Evolutionary conservation across 306 rosid genomes (phyloP), one percentile per base, ranked within the genome.

Genomic region (Lotus japonicus): DNA sequence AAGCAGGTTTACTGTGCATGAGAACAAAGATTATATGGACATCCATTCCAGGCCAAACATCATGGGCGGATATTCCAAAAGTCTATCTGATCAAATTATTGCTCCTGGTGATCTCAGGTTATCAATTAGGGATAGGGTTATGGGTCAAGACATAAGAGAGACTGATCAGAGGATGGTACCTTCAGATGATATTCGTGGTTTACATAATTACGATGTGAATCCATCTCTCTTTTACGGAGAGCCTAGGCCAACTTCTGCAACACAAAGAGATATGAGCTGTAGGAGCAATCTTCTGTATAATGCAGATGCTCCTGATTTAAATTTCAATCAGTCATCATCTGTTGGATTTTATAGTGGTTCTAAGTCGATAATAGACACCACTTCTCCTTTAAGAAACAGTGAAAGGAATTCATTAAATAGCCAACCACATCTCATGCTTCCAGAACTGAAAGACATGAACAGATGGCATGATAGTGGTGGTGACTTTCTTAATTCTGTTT

Each of bases 241-340:
- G 14, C 71, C 76, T 55, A 31, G 36, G 7, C 7, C 36, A 31
- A 31, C 79, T 26, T 19, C 51, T 69, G 51, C 60, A 51, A 55
- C 77, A 65, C 77, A 10, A 56, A 57, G 82, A 68, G 79, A 71
- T 71, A 63, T 13, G 3, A 48, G 55, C 77, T 74, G 66, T 4
- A 68, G 36, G 36, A 31, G 7, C 36, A 31, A 31, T 31, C 36
- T 41, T 44, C 77, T 68, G 12, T 66, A 64, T 52, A 62, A 80
- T 59, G 62, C 68, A 26, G 85, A 60, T 50, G 70, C 33, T 48
- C 73, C 73, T 58, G 10, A 53, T 64, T 45, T 68, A 54, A 57
- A 69, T 64, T 23, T 36, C 59, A 64, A 56, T 39, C 23, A 3
- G 28, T 26, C 66, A 17, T 59, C 57, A 33, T 48, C 65, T 52